phyloP scores from a whole-genome alignment of 164 flowering plant species.

The Nymphaea colorata region DNA sequence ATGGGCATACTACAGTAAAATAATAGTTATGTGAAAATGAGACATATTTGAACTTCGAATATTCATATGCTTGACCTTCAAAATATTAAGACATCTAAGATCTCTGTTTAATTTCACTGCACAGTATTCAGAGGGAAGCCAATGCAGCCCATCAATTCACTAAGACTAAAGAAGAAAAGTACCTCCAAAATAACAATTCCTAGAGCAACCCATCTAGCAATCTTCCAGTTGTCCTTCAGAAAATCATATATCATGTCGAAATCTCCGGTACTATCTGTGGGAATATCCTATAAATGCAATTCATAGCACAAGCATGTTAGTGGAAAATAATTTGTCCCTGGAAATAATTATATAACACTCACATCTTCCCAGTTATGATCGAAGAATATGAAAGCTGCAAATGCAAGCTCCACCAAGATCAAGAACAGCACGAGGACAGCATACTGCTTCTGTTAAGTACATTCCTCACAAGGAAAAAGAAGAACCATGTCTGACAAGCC shows the following conservation, averaged over 20 bases:
- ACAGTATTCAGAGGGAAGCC: too few relatives aligned
- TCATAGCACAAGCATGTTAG: constrained; percentile 1
- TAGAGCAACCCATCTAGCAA: constrained; percentile 83
- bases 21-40: too few relatives aligned
- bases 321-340: neutral
- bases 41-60: too few relatives aligned
- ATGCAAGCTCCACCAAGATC: constrained; percentile 72
- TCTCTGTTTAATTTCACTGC: too few relatives aligned
- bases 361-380: constrained; percentile 85
- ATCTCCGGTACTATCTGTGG: constrained; percentile 75
- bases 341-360: constrained; percentile 9
- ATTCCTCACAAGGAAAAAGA: neutral
- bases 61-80: too few relatives aligned
- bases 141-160: too few relatives aligned
- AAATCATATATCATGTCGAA: constrained; percentile 65
- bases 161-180: constrained; percentile 1
- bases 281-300: constrained; percentile 42
- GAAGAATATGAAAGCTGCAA: constrained; percentile 86
- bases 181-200: constrained; percentile 83
- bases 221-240: constrained; percentile 69
- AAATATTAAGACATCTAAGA: too few relatives aligned
- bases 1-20: too few relatives aligned
- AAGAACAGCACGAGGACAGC: constrained; percentile 55
- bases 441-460: constrained; percentile 54
- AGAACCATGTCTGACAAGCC: neutral